phyloP scores from a whole-genome alignment of 1,139 yeast genomes.

The Magnusiomyces clavatus region DNA sequence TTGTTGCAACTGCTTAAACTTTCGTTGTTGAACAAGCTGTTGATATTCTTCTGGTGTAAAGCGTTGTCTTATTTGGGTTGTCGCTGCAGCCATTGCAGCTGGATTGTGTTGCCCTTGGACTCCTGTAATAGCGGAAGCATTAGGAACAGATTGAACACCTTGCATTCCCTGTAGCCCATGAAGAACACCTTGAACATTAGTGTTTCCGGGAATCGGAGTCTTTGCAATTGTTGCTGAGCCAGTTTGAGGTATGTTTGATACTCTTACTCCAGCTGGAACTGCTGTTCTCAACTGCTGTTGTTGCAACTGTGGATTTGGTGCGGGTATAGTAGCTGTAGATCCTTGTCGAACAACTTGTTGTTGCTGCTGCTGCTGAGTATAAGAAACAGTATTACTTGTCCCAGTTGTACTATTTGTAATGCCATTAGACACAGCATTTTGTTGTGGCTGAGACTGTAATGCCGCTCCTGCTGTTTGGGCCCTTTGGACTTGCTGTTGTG shows the following conservation, averaged over 20 bases:
- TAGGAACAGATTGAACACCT: constrained; percentile 1
- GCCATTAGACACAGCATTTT: too few relatives aligned
- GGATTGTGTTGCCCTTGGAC: neutral
- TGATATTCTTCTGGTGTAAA: constrained; percentile 1
- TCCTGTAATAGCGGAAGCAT: neutral
- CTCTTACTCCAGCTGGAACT: neutral
- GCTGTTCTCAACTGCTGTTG: constrained; percentile 11
- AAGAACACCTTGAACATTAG: too few relatives aligned
- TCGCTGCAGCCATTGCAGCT: neutral
- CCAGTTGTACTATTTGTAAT: too few relatives aligned
- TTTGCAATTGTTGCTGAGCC: too few relatives aligned
- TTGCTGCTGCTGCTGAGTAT: constrained; percentile 58
- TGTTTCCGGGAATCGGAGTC: too few relatives aligned
- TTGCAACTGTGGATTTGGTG: constrained; percentile 1
- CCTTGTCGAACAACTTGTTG: constrained; percentile 79
- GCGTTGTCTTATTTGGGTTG: constrained; percentile 1
- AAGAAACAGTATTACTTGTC: too few relatives aligned
- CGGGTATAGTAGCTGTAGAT: constrained; percentile 64
- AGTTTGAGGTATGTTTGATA: too few relatives aligned
- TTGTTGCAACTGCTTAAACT: constrained; percentile 15
- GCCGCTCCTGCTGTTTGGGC: too few relatives aligned
- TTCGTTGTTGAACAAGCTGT: constrained; percentile 7
- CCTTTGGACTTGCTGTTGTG: too few relatives aligned
- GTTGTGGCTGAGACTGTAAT: too few relatives aligned
- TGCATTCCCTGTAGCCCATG: neutral